Evolutionary conservation across 228 moss, liverwort and hornwort genomes (phyloP).

Genomic region (Sphagnum fallax): DNA sequence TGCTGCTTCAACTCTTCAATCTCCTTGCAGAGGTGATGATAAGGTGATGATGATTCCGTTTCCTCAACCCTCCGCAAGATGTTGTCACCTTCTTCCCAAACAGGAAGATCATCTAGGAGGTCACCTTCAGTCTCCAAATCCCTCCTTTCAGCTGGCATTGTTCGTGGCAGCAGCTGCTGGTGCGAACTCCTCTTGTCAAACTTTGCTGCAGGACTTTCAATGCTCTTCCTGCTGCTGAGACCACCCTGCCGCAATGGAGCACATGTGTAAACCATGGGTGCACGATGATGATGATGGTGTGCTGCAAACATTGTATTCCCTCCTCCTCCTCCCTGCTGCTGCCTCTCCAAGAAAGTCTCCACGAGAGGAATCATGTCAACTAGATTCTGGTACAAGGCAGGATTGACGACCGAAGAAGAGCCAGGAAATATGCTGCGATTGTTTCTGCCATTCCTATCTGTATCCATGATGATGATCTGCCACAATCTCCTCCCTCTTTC

Average conservation of each 20-base stretch:
- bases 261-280: conserved; percentile 63
- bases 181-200: conserved; percentile 19
- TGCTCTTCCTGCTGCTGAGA: conserved; percentile 39
- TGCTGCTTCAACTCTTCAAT: conserved; percentile 64
- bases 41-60: conserved; percentile 21
- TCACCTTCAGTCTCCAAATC: conserved; percentile 28
- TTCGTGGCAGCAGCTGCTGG: conserved; percentile 16
- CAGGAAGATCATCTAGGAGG: conserved; percentile 21
- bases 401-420: no score
- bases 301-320: conserved; percentile 46
- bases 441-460: no score
- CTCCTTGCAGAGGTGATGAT: conserved; percentile 29
- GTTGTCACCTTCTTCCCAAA: conserved; percentile 70
- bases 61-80: conserved; percentile 52
- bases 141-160: background rate
- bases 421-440: no score
- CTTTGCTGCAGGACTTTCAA: conserved; percentile 52
- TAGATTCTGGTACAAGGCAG: no score
- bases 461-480: no score
- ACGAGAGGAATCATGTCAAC: no score
- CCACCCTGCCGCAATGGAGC: conserved; percentile 43
- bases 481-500: no score
- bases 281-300: conserved; percentile 30
- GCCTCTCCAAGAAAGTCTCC: conserved; percentile 33
- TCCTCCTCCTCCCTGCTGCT: conserved; percentile 19